Percentiles rank a stretch among this genome's conserved stretches.
Conservation (phyloP, 148 eudicot genomes). For the Nepenthes gracilis region DNA sequence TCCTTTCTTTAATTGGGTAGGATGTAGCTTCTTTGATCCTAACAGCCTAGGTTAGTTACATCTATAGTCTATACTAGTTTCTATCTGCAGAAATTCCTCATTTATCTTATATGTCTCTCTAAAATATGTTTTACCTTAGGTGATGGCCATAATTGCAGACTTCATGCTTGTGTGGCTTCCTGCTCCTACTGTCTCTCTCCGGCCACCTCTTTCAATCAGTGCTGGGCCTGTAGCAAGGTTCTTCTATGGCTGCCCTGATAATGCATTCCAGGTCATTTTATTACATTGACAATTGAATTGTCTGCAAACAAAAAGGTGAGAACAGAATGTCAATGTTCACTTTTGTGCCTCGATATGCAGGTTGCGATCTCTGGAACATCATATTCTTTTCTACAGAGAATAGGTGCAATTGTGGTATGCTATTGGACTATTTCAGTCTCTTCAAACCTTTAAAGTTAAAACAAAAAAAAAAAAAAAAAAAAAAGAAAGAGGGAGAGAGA, state of each 20-base stretch:
- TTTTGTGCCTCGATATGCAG: slow-evolving; percentile 17
- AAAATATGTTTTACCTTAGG: slow-evolving; percentile 32
- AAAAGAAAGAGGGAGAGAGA: neutral
- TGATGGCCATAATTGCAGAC: slow-evolving; percentile 96
- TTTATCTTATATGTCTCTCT: neutral
- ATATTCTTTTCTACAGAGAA: slow-evolving; percentile 63
- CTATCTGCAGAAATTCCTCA: too few species aligned
- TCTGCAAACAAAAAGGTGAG: too few species aligned
- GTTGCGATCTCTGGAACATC: slow-evolving; percentile 77
- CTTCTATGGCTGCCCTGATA: slow-evolving; percentile 82
- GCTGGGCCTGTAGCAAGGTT: slow-evolving; percentile 59
- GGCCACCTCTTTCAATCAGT: slow-evolving; percentile 51
- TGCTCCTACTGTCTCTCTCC: slow-evolving; percentile 83
- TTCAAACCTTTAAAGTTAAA: neutral
- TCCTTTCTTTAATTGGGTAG: too few species aligned
- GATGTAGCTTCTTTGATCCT: too few species aligned
- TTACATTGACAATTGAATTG: neutral
- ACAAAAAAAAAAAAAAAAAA: neutral
- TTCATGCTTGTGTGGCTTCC: slow-evolving; percentile 97
- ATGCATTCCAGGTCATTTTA: slow-evolving; percentile 71
- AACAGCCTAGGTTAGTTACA: too few species aligned
- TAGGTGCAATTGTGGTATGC: slow-evolving; percentile 69
- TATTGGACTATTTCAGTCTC: too few species aligned
- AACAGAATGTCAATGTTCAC: neutral
- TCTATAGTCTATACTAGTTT: too few species aligned